Evolutionary conservation across 306 rosid genomes (phyloP).

Genomic region (Ormosia semicastrata): DNA sequence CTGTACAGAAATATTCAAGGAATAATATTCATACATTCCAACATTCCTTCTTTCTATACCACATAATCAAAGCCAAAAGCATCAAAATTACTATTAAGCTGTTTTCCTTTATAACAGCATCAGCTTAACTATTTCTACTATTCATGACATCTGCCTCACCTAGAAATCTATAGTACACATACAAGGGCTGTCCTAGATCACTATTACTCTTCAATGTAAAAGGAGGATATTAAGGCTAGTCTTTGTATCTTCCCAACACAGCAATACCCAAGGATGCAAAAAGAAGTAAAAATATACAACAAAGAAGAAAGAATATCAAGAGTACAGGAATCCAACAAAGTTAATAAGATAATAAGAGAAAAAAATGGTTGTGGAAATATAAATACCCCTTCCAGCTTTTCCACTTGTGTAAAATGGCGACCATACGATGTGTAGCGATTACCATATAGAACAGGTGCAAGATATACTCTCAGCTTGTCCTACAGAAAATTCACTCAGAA

Average conservation of each 20-base stretch:
- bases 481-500: slow-evolving; percentile 40
- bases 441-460: slow-evolving; percentile 77
- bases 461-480: slow-evolving; percentile 73
- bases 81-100: neutral
- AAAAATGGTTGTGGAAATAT: slow-evolving; percentile 8
- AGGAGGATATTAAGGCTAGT: neutral
- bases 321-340: neutral
- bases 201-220: neutral
- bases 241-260: slow-evolving; percentile 11
- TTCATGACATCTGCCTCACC: neutral
- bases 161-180: slow-evolving; percentile 9
- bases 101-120: slow-evolving; percentile 2
- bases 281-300: neutral
- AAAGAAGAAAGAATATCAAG: neutral
- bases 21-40: too few species aligned
- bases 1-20: too few species aligned
- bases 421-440: slow-evolving; percentile 93
- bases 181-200: neutral
- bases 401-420: slow-evolving; percentile 86
- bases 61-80: slow-evolving; percentile 16
- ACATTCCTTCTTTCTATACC: too few species aligned
- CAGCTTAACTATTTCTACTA: slow-evolving; percentile 10
- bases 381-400: slow-evolving; percentile 83
- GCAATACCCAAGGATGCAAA: neutral
- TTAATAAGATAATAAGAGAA: slow-evolving; percentile 6